phyloP scores from a whole-genome alignment of 2,329 filamentous ascomycete species.

The Aspergillus udagawae region DNA sequence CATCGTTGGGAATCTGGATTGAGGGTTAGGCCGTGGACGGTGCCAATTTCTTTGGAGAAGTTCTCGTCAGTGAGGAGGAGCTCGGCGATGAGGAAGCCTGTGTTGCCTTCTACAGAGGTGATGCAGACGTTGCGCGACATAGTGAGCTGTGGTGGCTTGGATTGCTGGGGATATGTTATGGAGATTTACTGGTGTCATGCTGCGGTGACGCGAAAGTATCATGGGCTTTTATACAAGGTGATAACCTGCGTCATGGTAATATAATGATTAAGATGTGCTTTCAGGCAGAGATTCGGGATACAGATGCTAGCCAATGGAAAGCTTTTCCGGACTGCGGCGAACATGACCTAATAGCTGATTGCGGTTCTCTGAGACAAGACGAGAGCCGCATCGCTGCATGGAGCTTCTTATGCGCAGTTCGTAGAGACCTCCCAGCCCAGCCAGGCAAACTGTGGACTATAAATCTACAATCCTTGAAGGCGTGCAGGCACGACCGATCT shows the following conservation, averaged over 20 bases:
- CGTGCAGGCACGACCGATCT: background rate
- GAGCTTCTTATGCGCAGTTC: background rate
- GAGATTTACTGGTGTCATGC: background rate
- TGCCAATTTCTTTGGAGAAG: constrained; percentile 42
- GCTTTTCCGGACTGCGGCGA: background rate
- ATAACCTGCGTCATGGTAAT: background rate
- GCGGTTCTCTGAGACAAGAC: background rate
- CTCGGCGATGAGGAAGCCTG: constrained; percentile 50
- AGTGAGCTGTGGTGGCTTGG: background rate
- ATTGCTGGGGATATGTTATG: background rate
- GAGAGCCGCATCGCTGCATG: background rate
- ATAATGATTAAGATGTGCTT: background rate
- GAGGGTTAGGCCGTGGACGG: constrained; percentile 41
- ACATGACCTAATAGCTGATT: background rate
- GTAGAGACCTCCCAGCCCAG: background rate
- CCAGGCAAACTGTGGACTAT: background rate
- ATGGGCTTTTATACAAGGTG: background rate
- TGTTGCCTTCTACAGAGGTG: constrained; percentile 49
- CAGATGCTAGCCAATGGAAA: background rate
- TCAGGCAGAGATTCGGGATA: background rate
- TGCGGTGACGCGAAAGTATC: background rate
- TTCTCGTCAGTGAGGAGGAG: constrained; percentile 42
- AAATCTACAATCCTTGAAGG: background rate
- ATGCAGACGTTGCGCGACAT: constrained; percentile 50
- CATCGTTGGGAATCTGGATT: constrained; percentile 36